Evolutionary conservation across 441 rosid species (phyloP).

Genomic region (Breynia disticha): DNA sequence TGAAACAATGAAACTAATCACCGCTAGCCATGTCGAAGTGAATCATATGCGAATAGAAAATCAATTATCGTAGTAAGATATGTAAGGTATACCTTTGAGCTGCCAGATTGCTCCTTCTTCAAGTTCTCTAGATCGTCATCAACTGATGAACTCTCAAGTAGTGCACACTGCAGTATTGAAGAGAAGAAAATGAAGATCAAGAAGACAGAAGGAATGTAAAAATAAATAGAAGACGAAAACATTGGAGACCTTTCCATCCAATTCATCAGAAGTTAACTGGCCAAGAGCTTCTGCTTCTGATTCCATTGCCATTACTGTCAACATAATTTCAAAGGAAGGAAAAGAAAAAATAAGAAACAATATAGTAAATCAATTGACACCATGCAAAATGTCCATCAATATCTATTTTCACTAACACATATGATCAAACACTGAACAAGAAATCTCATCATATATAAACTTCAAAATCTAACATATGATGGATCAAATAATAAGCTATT

Average conservation of each 20-base stretch:
- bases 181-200: not conserved
- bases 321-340: conserved; percentile 3
- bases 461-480: too few relatives aligned
- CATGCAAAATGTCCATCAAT: too few relatives aligned
- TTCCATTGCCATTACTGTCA: conserved; percentile 66
- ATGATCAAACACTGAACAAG: too few relatives aligned
- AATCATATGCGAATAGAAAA: not conserved
- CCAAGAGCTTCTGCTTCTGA: conserved; percentile 70
- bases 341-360: conserved; percentile 8
- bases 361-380: not conserved
- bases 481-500: too few relatives aligned
- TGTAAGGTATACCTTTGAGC: conserved; percentile 35
- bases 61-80: not conserved
- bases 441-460: too few relatives aligned
- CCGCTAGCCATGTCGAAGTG: too few relatives aligned
- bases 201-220: not conserved
- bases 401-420: too few relatives aligned
- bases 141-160: conserved; percentile 62
- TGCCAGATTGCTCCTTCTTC: conserved; percentile 57
- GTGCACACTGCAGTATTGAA: conserved; percentile 42
- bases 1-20: too few relatives aligned
- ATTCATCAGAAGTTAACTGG: conserved; percentile 57
- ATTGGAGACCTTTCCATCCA: conserved; percentile 57
- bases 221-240: conserved; percentile 1
- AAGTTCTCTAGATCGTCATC: conserved; percentile 59